Percentiles rank a stretch among this genome's conserved stretches.
Evolutionary conservation across 2,329 filamentous ascomycete genomes (phyloP).

Genomic region (Aspergillus ruber): DNA sequence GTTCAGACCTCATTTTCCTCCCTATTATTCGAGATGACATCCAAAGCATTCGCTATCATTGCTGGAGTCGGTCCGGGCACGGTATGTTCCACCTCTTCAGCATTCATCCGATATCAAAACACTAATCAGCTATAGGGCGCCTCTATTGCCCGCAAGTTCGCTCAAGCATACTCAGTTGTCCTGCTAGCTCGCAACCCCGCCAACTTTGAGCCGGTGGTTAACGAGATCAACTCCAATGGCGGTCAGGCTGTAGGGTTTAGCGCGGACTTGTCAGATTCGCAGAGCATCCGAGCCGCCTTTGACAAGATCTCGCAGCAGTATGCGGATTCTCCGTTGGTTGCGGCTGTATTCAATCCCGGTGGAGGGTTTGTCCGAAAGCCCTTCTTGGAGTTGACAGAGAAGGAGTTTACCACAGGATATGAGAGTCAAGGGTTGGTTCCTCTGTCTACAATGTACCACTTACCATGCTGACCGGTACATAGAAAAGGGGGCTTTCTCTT

Average conservation of each 20-base stretch:
- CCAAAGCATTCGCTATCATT: conserved; percentile 40
- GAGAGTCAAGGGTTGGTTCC: conserved; percentile 44
- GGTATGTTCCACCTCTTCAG: conserved; percentile 15
- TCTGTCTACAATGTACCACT: background rate
- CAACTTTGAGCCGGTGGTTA: conserved; percentile 50
- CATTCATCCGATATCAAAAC: conserved; percentile 1
- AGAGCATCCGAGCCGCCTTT: conserved; percentile 50
- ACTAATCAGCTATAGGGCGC: conserved; percentile 49
- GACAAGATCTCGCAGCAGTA: conserved; percentile 50
- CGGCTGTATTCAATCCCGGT: conserved; percentile 56
- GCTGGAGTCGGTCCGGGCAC: conserved; percentile 44
- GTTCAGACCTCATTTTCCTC: background rate
- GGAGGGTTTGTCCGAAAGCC: conserved; percentile 54
- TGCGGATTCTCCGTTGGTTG: conserved; percentile 39
- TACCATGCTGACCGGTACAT: background rate
- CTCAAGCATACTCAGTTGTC: conserved; percentile 52
- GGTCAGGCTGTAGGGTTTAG: conserved; percentile 57
- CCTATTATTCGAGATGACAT: conserved; percentile 19
- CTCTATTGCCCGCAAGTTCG: conserved; percentile 55
- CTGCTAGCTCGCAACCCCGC: conserved; percentile 53
- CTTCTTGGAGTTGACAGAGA: conserved; percentile 54
- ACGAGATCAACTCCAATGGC: conserved; percentile 54
- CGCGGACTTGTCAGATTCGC: conserved; percentile 50
- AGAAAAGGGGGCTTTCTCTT: conserved; percentile 66
- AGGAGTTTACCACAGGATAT: conserved; percentile 49